Base-by-base conservation (phyloP, 208 protist species). In the Trypanosoma melophagium region DNA sequence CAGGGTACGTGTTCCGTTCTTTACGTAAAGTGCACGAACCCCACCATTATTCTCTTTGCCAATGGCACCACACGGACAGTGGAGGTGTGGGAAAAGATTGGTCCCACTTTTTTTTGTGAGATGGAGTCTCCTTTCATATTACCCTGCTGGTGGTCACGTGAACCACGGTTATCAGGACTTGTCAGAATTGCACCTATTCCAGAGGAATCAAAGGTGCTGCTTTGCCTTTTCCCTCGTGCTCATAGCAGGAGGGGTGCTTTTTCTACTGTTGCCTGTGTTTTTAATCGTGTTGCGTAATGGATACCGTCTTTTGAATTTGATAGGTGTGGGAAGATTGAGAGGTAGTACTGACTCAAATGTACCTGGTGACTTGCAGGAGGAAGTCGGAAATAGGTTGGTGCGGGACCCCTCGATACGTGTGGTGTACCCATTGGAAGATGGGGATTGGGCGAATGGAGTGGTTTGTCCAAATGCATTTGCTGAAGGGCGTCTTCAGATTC, bases 121-220 rank as follows among this genome's bases (percentile, higher is more conserved):
- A 28, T 68, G 14, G 38, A 50, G 5, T 68, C 62, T 17, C 19
- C 53, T 4, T 38, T 40, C 0, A 35, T 24, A 31, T 1, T 68
- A 17, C 62, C 62, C 12, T 68, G 62, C 21, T 60, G 38, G 50
- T 68, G 53, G 53, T 68, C 62, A 7, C 4, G 31, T 1, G 42
- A 51, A 2, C 31, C 28, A 19, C 5, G 22, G 1, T 52, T 68
- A 9, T 58, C 40, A 21, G 25, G 13, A 16, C 57, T 21, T 60
- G 62, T 68, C 7, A 22, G 62, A 68, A 60, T 68, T 12, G 62
- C 52, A 16, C 62, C 62, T 1, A 21, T 60, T 25, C 62, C 28
- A 14, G n/a, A 9, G 7, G 21, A 50, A 42, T 51, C 2, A 8
- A 16, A 7, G 17, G 42, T 9, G 2, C 7, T 68, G 19, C 7